phyloP scores from a whole-genome alignment of 371 early-diverging fungal species.

The Ordospora pajunii region DNA sequence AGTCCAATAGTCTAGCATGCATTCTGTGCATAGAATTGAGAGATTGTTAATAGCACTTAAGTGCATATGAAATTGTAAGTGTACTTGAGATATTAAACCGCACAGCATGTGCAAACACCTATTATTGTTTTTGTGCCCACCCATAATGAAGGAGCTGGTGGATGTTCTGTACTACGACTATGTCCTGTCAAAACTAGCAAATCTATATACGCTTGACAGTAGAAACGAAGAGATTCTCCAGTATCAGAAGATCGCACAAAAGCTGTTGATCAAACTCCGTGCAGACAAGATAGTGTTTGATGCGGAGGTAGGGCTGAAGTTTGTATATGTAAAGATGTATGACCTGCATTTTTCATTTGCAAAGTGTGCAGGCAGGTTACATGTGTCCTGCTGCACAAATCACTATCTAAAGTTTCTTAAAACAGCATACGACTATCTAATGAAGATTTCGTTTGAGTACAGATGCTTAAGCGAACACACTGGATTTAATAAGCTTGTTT shows the following conservation, averaged over 20 bases:
- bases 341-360: neutral
- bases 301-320: neutral
- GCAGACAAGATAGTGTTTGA: neutral
- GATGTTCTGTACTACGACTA: constrained; percentile 6
- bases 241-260: constrained; percentile 4
- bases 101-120: no score
- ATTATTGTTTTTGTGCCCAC: neutral
- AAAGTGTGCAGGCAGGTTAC: neutral
- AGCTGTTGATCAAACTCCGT: neutral
- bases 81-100: no score
- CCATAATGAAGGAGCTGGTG: constrained; percentile 4
- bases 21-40: no score
- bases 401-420: neutral
- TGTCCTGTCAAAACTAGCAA: neutral
- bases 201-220: neutral
- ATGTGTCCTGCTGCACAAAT: neutral
- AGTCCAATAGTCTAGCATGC: no score
- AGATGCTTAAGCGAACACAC: neutral
- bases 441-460: neutral
- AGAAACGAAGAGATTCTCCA: neutral
- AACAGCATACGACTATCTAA: neutral
- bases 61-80: no score
- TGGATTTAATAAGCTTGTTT: neutral
- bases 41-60: no score
- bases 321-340: neutral